A percentile compares a stretch with the other conserved stretches of the same genome.
Conservation (phyloP, 2,329 filamentous ascomycete species). For the Pseudopyrenochaeta lycopersici region DNA sequence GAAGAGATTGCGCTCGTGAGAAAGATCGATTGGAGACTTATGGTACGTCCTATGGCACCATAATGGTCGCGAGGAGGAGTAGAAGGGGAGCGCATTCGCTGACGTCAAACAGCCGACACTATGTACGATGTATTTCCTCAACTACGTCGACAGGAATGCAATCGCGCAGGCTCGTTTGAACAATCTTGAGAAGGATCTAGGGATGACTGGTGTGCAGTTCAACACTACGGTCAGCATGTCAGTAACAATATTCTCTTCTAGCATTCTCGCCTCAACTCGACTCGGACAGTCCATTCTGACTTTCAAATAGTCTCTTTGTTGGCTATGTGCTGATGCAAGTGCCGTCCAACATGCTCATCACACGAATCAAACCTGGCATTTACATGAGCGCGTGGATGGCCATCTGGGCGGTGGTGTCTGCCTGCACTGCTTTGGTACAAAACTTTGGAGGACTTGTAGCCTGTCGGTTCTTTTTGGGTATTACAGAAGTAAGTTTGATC, state of each 20-base stretch:
- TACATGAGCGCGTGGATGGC: constrained; percentile 48
- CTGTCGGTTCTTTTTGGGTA: constrained; percentile 41
- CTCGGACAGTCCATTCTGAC: not conserved
- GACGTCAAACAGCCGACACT: constrained; percentile 45
- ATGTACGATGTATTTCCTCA: constrained; percentile 54
- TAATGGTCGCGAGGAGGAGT: not conserved
- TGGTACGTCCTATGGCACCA: constrained; percentile 21
- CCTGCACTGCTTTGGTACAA: constrained; percentile 42
- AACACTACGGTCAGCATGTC: constrained; percentile 60
- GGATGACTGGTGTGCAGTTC: constrained; percentile 37
- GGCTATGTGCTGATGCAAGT: constrained; percentile 50
- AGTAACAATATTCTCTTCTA: not conserved
- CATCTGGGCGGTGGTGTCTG: constrained; percentile 48
- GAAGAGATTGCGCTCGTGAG: constrained; percentile 43
- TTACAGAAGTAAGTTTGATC: constrained; percentile 31
- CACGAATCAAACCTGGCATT: constrained; percentile 39
- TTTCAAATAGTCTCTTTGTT: constrained; percentile 56
- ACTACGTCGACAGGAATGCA: constrained; percentile 66
- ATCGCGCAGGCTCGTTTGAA: constrained; percentile 71
- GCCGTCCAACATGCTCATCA: constrained; percentile 56
- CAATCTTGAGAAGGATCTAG: constrained; percentile 65
- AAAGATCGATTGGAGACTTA: constrained; percentile 44
- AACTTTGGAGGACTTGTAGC: constrained; percentile 44
- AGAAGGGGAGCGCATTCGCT: not conserved
- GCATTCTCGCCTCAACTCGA: not conserved